phyloP scores from a whole-genome alignment of 495 filamentous ascomycete species.

The Hyaloscypha finlandica region DNA sequence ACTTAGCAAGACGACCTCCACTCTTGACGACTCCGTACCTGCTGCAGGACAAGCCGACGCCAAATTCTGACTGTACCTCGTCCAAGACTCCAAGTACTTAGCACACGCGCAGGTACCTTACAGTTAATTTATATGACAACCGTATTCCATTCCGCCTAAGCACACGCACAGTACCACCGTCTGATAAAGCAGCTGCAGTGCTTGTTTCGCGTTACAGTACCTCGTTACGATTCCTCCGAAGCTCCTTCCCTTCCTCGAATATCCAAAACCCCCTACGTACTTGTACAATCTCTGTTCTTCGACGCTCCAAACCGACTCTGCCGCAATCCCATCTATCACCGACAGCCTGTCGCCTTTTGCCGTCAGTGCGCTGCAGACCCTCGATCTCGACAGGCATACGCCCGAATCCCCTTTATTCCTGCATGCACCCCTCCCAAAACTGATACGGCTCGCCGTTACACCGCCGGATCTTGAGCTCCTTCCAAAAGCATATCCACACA shows the following conservation, averaged over 20 bases:
- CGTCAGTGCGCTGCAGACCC: conserved; percentile 13
- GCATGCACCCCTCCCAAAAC: conserved; percentile 22
- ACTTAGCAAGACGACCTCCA: too few species aligned
- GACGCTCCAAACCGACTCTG: background rate
- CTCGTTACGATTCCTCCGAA: background rate
- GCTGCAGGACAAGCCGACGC: background rate
- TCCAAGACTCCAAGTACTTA: too few species aligned
- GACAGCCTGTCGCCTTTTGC: background rate
- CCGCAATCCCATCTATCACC: background rate
- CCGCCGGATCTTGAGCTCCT: background rate
- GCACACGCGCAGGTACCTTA: background rate
- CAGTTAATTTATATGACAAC: background rate
- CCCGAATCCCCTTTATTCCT: conserved; percentile 22
- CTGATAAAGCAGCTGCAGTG: background rate
- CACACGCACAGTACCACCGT: background rate
- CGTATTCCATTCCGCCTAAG: background rate
- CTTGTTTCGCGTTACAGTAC: background rate
- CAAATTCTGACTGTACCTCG: background rate
- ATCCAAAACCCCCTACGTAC: background rate
- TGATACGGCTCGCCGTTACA: background rate
- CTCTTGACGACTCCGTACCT: too few species aligned
- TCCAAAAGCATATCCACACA: background rate
- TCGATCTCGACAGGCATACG: background rate
- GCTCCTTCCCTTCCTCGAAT: background rate
- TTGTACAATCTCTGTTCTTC: background rate